Conservation (phyloP, 441 rosid species). For the Melianthus villosus region DNA sequence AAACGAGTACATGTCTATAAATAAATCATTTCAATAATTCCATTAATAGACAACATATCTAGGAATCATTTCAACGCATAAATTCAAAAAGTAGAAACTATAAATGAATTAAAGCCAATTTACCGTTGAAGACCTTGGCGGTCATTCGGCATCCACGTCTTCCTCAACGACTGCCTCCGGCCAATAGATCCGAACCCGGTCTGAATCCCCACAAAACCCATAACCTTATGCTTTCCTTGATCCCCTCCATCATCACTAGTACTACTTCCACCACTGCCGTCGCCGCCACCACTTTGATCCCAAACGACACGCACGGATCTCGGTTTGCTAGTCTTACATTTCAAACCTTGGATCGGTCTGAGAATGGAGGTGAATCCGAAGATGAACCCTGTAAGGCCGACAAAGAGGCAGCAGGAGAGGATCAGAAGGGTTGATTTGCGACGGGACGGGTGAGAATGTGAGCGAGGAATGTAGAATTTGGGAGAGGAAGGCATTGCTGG, state of each 20-base stretch:
- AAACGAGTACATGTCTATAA: no score
- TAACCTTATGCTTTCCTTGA: conserved; percentile 44
- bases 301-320: conserved; percentile 46
- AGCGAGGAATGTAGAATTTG: conserved; percentile 37
- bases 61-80: no score
- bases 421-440: conserved; percentile 39
- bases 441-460: conserved; percentile 12
- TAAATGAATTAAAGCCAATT: conserved; percentile 5
- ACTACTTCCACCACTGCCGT: conserved; percentile 9
- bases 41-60: no score
- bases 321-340: conserved; percentile 20
- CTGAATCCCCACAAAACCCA: conserved; percentile 83
- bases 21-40: no score
- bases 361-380: conserved; percentile 35
- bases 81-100: no score
- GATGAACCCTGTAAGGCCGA: conserved; percentile 51
- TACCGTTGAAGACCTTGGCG: conserved; percentile 69
- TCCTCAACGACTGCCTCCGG: conserved; percentile 59
- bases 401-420: conserved; percentile 27
- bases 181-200: conserved; percentile 61
- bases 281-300: conserved; percentile 23
- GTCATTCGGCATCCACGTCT: conserved; percentile 86
- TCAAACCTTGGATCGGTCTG: conserved; percentile 15
- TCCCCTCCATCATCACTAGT: conserved; percentile 3
- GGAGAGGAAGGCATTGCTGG: conserved; percentile 63